A percentile compares a stretch with the other conserved stretches of the same genome.
These are phyloP conservation scores for Mrakia frigida DNA, from an alignment of 768 basidiomycete species.

Conservation along the genomic window DNA sequence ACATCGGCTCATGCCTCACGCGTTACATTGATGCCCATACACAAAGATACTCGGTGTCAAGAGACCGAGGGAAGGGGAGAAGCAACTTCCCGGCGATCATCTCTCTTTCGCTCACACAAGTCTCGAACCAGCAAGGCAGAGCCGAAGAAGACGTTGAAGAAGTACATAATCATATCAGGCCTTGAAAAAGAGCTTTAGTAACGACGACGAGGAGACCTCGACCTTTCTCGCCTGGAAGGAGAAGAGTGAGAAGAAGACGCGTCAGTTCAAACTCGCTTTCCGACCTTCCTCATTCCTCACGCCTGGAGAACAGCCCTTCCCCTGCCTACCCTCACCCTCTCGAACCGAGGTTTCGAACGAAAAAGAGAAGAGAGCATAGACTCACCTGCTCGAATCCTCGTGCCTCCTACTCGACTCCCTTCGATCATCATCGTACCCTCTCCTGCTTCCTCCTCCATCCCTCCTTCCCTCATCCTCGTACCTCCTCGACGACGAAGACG, in stretches of 20 bases:
- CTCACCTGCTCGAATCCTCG: constrained; percentile 19
- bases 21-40: too few relatives aligned
- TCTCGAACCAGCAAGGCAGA: too few relatives aligned
- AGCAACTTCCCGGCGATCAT: too few relatives aligned
- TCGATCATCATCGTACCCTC: constrained; percentile 22
- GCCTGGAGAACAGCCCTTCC: too few relatives aligned
- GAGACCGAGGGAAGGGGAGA: too few relatives aligned
- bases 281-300: background rate
- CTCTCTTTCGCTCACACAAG: too few relatives aligned
- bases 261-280: background rate
- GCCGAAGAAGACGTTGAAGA: too few relatives aligned
- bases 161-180: too few relatives aligned
- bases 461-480: constrained; percentile 20
- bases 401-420: constrained; percentile 20
- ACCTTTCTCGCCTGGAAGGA: constrained; percentile 3
- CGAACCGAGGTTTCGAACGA: background rate
- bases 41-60: too few relatives aligned
- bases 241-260: background rate
- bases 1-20: too few relatives aligned
- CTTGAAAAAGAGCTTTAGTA: background rate
- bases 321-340: too few relatives aligned
- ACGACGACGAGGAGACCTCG: constrained; percentile 24
- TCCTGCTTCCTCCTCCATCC: constrained; percentile 3
- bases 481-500: constrained; percentile 3
- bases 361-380: background rate